Percentiles rank a stretch among this genome's conserved stretches.
Conservation (phyloP, 148 eudicot species). For the Rhododendron williamsianum region DNA sequence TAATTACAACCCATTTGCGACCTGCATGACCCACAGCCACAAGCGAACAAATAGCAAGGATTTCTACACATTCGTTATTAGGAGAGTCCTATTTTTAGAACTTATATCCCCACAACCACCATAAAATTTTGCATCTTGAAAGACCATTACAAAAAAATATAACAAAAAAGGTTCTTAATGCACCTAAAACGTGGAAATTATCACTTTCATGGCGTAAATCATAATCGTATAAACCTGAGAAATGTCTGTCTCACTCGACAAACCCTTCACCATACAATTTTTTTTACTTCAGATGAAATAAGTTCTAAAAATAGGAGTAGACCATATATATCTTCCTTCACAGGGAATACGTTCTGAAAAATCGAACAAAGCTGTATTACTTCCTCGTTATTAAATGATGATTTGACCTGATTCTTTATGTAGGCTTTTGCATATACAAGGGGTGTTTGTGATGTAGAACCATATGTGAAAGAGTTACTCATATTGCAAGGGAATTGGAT, state of each 20-base stretch:
- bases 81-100: background rate
- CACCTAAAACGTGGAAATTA: background rate
- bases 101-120: background rate
- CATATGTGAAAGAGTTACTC: background rate
- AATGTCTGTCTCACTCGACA: background rate
- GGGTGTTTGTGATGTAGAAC: background rate
- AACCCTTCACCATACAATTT: background rate
- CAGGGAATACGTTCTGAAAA: background rate
- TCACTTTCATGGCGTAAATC: background rate
- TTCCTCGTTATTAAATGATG: background rate
- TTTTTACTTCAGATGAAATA: background rate
- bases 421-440: background rate
- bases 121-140: background rate
- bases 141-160: background rate
- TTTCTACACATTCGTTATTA: background rate
- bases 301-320: background rate
- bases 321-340: background rate
- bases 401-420: background rate
- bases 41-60: background rate
- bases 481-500: background rate
- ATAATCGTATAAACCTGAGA: background rate
- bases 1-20: background rate
- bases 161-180: background rate
- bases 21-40: background rate
- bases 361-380: background rate